Conservation (phyloP, 495 filamentous ascomycete genomes). For the Tuber aestivum region DNA sequence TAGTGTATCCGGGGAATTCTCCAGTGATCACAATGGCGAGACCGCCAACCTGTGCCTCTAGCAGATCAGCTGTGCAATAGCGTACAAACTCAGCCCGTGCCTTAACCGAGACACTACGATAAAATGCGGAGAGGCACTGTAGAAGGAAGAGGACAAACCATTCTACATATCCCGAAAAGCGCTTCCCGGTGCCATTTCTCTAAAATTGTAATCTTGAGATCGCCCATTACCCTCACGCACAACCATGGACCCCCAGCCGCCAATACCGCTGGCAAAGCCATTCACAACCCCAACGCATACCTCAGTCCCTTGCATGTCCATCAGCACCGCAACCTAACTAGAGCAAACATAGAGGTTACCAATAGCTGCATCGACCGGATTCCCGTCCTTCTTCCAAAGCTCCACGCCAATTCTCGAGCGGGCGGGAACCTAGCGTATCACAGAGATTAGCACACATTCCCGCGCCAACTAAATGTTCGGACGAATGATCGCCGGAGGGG, state of each 20-base stretch:
- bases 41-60: slow-evolving; percentile 34
- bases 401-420: slow-evolving; percentile 40
- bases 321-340: not conserved
- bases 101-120: not conserved
- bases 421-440: not conserved
- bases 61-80: slow-evolving; percentile 20
- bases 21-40: slow-evolving; percentile 38
- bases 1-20: slow-evolving; percentile 37
- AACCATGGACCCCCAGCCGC: slow-evolving; percentile 42
- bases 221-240: slow-evolving; percentile 29
- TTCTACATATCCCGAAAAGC: slow-evolving; percentile 39
- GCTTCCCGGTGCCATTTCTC: slow-evolving; percentile 35
- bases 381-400: slow-evolving; percentile 39
- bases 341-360: slow-evolving; percentile 16
- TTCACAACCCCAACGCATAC: slow-evolving; percentile 40
- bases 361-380: slow-evolving; percentile 40
- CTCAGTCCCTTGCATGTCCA: slow-evolving; percentile 25
- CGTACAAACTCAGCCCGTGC: not conserved
- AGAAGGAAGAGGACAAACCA: slow-evolving; percentile 19
- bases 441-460: not conserved
- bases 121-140: not conserved
- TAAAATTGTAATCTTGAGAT: slow-evolving; percentile 40
- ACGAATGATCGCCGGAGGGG: not conserved
- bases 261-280: slow-evolving; percentile 38
- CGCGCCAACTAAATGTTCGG: not conserved